Evolutionary conservation across 1,284 basidiomycete genomes (phyloP).

Genomic region (Cutaneotrichosporon mucoides): DNA sequence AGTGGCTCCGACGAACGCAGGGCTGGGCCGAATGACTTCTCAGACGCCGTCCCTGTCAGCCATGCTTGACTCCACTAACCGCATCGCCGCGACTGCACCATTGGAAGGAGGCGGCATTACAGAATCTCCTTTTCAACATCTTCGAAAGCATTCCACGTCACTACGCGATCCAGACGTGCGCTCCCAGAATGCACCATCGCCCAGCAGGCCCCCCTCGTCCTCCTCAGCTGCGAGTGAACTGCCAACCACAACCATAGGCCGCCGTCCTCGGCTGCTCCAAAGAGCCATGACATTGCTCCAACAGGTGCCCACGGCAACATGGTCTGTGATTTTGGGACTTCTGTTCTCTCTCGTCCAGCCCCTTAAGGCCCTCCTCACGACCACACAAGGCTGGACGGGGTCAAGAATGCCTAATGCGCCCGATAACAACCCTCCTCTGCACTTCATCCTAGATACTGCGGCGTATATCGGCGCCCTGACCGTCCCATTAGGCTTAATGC

Average conservation of each 20-base stretch:
- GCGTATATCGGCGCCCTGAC: conserved; percentile 67
- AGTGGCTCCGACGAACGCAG: too few species aligned
- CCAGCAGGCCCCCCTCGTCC: not conserved
- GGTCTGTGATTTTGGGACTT: conserved; percentile 64
- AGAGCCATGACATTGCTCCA: conserved; percentile 43
- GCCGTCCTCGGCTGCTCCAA: not conserved
- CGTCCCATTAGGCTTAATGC: conserved; percentile 67
- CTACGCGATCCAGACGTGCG: not conserved
- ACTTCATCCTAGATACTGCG: conserved; percentile 54
- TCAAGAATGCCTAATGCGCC: conserved; percentile 60
- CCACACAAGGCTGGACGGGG: conserved; percentile 51
- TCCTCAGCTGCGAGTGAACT: not conserved
- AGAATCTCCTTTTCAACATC: not conserved
- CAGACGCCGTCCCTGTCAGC: conserved; percentile 24
- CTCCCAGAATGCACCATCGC: not conserved
- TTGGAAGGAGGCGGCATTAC: conserved; percentile 19
- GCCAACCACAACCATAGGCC: not conserved
- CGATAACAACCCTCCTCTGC: conserved; percentile 68
- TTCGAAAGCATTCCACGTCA: not conserved
- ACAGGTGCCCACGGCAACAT: conserved; percentile 57
- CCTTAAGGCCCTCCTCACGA: conserved; percentile 67
- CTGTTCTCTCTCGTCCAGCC: conserved; percentile 62
- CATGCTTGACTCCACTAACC: conserved; percentile 29
- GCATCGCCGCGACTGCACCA: conserved; percentile 34
- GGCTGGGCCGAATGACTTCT: not conserved